Conservation (phyloP, 148 eudicot species). For the Spergularia marina region DNA sequence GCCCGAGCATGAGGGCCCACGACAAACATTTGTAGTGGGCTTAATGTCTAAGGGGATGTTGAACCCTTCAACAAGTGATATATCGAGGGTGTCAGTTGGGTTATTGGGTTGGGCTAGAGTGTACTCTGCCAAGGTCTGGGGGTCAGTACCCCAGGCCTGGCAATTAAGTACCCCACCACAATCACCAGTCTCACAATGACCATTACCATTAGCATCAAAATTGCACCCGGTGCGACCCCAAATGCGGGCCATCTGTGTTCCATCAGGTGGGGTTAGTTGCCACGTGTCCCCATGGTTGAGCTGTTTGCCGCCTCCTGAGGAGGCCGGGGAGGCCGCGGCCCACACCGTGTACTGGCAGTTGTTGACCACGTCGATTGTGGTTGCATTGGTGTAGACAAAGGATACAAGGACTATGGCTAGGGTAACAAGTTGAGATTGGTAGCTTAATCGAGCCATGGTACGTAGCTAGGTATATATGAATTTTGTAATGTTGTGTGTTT, state of each 20-base stretch:
- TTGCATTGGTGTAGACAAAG: slow-evolving; percentile 31
- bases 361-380: slow-evolving; percentile 40
- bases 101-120: slow-evolving; percentile 33
- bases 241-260: slow-evolving; percentile 41
- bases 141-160: slow-evolving; percentile 31
- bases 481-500: slow-evolving; percentile 1
- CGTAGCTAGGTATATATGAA: not conserved
- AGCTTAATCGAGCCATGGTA: not conserved
- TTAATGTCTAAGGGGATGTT: slow-evolving; percentile 42
- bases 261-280: slow-evolving; percentile 26
- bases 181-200: slow-evolving; percentile 48
- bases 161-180: slow-evolving; percentile 47
- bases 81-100: slow-evolving; percentile 42
- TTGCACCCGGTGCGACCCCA: slow-evolving; percentile 57
- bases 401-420: slow-evolving; percentile 13
- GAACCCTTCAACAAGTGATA: slow-evolving; percentile 51
- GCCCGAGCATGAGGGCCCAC: slow-evolving; percentile 12
- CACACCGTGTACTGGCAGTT: slow-evolving; percentile 45
- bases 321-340: slow-evolving; percentile 50
- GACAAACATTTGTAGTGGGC: slow-evolving; percentile 27
- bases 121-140: slow-evolving; percentile 51
- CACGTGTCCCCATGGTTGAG: slow-evolving; percentile 33
- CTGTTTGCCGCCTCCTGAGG: slow-evolving; percentile 37
- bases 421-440: slow-evolving; percentile 9
- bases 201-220: slow-evolving; percentile 31